phyloP scores from a whole-genome alignment of 169 alveolate genomes.

The Plasmodium knowlesi region DNA sequence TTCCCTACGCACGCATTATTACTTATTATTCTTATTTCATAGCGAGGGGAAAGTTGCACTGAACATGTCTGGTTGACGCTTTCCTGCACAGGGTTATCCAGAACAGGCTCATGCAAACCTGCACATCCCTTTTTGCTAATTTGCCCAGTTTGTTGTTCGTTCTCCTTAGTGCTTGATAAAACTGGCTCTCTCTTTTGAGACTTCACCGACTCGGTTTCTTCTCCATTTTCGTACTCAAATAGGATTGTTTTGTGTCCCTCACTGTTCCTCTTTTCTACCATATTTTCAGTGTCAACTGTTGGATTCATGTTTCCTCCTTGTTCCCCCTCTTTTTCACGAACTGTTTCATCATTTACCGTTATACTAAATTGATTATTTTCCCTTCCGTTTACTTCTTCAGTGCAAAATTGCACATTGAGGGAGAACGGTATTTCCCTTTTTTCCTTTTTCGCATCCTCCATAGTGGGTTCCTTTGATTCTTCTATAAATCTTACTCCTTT shows the following conservation, averaged over 20 bases:
- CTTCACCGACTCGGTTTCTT: background rate
- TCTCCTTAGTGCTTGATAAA: background rate
- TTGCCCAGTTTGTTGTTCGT: background rate
- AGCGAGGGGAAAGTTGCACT: background rate
- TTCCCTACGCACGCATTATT: background rate
- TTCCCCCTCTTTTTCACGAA: background rate
- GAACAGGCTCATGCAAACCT: background rate
- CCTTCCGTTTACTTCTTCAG: conserved; percentile 1
- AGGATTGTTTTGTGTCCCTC: background rate
- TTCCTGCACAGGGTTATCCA: background rate
- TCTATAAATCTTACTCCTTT: conserved; percentile 14
- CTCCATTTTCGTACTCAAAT: background rate
- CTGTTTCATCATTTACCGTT: background rate
- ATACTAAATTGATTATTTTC: background rate
- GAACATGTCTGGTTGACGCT: background rate
- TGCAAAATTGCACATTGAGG: background rate
- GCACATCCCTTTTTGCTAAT: background rate
- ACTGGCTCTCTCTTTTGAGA: background rate
- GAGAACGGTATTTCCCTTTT: background rate
- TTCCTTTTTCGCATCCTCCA: background rate
- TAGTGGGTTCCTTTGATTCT: background rate
- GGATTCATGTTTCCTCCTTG: conserved; percentile 4
- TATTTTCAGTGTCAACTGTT: background rate
- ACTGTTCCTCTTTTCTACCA: background rate
- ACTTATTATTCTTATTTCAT: conserved; percentile 13